phyloP scores from a whole-genome alignment of 164 flowering plant genomes.

The Stephania japonica region DNA sequence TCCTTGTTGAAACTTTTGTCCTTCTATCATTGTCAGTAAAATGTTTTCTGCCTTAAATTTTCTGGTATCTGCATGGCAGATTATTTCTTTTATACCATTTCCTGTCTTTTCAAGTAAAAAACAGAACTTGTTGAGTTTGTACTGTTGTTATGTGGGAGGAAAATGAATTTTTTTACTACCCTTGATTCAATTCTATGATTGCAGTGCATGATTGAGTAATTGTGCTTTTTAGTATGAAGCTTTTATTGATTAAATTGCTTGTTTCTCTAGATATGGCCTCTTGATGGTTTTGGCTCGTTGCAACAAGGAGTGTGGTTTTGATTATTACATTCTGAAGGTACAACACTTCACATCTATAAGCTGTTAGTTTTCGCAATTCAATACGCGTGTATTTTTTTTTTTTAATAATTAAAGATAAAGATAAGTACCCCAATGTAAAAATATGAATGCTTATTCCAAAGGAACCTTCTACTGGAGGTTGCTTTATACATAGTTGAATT shows the following conservation, averaged over 20 bases:
- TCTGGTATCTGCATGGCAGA: neutral
- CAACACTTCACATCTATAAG: neutral
- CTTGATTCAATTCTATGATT: neutral
- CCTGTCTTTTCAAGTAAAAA: neutral
- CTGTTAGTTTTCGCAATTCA: neutral
- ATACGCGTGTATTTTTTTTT: too few relatives aligned
- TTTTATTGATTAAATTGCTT: neutral
- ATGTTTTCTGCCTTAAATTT: neutral
- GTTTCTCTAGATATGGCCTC: constrained; percentile 45
- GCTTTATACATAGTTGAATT: too few relatives aligned
- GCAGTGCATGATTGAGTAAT: neutral
- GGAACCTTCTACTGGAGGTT: too few relatives aligned
- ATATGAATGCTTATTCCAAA: too few relatives aligned
- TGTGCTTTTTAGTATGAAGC: neutral
- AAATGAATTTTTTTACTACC: neutral
- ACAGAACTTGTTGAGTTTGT: neutral
- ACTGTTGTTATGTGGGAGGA: neutral
- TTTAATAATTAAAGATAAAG: too few relatives aligned
- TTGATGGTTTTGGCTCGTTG: constrained; percentile 36
- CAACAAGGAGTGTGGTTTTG: constrained; percentile 10
- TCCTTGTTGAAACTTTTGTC: neutral
- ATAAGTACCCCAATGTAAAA: too few relatives aligned
- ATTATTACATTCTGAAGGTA: constrained; percentile 2
- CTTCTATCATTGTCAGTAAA: neutral
- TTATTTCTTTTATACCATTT: neutral